A percentile compares a stretch with the other conserved stretches of the same genome.
Evolutionary conservation across 139 green algal species (phyloP).

Genomic region (Nannochloris sp.): DNA sequence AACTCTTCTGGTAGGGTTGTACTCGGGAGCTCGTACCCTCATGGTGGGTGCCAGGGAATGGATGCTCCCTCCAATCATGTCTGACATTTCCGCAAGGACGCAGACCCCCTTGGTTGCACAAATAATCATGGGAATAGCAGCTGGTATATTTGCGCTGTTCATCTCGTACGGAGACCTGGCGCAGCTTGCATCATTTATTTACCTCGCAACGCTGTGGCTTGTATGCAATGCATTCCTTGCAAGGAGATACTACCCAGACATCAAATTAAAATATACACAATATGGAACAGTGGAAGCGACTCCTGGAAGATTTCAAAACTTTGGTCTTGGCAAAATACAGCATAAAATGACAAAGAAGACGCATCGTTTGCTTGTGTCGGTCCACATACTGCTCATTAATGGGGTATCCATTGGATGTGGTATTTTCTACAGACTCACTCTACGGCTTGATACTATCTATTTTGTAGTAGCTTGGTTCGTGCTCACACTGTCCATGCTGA

Average conservation of each 20-base stretch:
- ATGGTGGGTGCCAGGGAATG: conserved; percentile 24
- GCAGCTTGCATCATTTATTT: conserved; percentile 9
- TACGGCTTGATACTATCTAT: not conserved
- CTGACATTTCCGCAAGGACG: conserved; percentile 12
- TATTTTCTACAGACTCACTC: not conserved
- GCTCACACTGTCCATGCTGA: conserved; percentile 2
- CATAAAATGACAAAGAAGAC: not conserved
- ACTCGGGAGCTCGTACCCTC: conserved; percentile 15
- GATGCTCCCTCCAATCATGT: conserved; percentile 29
- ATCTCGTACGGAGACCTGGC: not conserved
- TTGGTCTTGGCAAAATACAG: not conserved
- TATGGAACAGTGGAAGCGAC: conserved; percentile 10
- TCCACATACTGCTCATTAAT: conserved; percentile 8
- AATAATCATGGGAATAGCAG: conserved; percentile 15
- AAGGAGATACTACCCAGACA: conserved; percentile 21
- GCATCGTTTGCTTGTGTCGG: not conserved
- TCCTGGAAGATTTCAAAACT: not conserved
- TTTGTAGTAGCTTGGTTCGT: not conserved
- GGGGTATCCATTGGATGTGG: not conserved
- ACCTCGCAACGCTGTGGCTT: conserved; percentile 15
- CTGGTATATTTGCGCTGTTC: conserved; percentile 19
- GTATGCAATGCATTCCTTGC: conserved; percentile 24
- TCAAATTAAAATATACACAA: conserved; percentile 25
- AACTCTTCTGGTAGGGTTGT: conserved; percentile 23
- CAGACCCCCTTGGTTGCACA: conserved; percentile 32